Evolutionary conservation across 2,329 filamentous ascomycete species (phyloP), one percentile per base, ranked within the genome.

Genomic region (Blumeriella jaapii): DNA sequence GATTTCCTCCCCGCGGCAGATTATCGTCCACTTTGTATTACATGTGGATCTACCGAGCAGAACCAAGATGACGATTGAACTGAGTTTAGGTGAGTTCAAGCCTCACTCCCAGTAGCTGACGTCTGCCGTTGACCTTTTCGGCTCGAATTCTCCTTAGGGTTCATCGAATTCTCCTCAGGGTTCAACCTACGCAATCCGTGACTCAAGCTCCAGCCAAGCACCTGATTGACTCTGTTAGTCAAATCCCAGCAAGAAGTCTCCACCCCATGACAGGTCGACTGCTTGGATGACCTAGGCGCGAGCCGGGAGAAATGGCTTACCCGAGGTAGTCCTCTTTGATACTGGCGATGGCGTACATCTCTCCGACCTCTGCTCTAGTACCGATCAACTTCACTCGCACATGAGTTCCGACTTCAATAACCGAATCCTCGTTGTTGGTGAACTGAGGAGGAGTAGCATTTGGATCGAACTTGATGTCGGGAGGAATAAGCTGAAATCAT

Each of bases 371-470:
- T 46, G 83, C 87, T 60, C 93, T 76, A 32, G 89, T 82, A 60
- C 91, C 91, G 51, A 95, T 84, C 45, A 98, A 79, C 63, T 95
- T 95, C 47, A 96, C 75, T 29, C 91, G 82, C 45, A 98, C 76
- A 51, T 94, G 89, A 11, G 87, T 93, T 30, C 86, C 85, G 40
- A 86, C 85, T 61, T 96, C 87, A 53, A 98, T 93, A 22, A 86
- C 79, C 47, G 87, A 84, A 47, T 94, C 91, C 44, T 83, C 85
- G 53, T 94, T 89, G 59, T 98, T 89, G 24, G 87, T 94, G 60
- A 86, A 98, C 54, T 93, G 85, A 2, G 89, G 86, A n/a, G 91
- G 91, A 23, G 89, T 94, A 33, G 89, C 87, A 52, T 94, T 94
- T 29, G 85, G 82, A 56, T 95, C 89, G 68, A 84, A 96, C 61